Conservation (phyloP, 1,139 yeast genomes). For the Casaregolazyma lundiana region DNA sequence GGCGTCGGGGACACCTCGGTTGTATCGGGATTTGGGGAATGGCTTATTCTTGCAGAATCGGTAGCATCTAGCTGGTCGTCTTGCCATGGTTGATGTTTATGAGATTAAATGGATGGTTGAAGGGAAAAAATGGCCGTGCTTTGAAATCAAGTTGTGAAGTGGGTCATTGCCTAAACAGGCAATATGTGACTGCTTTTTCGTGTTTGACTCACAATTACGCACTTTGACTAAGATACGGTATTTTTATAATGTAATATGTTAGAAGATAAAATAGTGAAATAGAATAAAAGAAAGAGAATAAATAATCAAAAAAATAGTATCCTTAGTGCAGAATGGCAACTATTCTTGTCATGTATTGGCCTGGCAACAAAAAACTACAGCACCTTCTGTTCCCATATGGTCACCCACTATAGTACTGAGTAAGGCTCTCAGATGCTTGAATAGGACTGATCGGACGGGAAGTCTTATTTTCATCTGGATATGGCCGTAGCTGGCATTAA, state of each 20-base stretch:
- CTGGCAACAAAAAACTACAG: conserved; percentile 9
- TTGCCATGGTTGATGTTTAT: conserved; percentile 70
- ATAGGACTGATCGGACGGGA: conserved; percentile 12
- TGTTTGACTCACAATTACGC: not conserved
- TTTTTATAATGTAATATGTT: not conserved
- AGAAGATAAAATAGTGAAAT: not conserved
- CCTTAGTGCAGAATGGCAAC: too few relatives aligned
- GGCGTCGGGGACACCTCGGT: conserved; percentile 99
- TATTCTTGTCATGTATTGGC: too few relatives aligned
- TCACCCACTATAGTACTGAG: conserved; percentile 11
- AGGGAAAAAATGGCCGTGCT: conserved; percentile 5
- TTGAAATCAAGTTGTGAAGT: not conserved
- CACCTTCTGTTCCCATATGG: conserved; percentile 12
- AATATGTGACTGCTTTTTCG: conserved; percentile 8
- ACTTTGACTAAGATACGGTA: not conserved
- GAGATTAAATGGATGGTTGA: not conserved
- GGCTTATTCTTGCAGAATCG: conserved; percentile 99
- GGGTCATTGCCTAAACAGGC: conserved; percentile 4
- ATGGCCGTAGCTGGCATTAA: conserved; percentile 10
- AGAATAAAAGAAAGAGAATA: not conserved
- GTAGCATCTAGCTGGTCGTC: conserved; percentile 99
- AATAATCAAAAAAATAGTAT: not conserved
- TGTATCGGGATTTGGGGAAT: conserved; percentile 99
- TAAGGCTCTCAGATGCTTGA: conserved; percentile 11
- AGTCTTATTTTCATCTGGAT: conserved; percentile 11